These are phyloP conservation scores for Xerocomus minutiporus DNA, from an alignment of 1,284 basidiomycete genomes.

Conservation along the genomic window DNA sequence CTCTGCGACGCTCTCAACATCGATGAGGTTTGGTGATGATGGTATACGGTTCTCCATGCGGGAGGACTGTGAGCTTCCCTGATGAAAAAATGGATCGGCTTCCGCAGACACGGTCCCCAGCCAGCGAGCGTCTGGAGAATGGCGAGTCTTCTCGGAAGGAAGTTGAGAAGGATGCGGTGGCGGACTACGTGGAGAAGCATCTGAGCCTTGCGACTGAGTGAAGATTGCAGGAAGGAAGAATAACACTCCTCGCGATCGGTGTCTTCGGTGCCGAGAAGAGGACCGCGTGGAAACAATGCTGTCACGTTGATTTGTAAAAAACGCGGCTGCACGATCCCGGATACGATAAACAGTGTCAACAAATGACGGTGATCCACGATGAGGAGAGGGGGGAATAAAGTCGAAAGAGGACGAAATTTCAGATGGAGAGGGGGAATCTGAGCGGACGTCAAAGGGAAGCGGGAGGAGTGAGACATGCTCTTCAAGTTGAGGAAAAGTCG, in stretches of 20 bases:
- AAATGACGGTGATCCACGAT: conserved; percentile 39
- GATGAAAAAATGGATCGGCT: conserved; percentile 22
- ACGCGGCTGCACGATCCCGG: conserved; percentile 48
- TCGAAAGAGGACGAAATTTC: conserved; percentile 43
- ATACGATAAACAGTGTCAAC: conserved; percentile 52
- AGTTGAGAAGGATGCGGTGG: conserved; percentile 30
- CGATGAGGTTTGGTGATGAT: conserved; percentile 30
- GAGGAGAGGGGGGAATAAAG: conserved; percentile 34
- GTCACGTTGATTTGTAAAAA: conserved; percentile 39
- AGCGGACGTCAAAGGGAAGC: conserved; percentile 54
- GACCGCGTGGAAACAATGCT: conserved; percentile 39
- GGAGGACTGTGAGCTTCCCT: conserved; percentile 32
- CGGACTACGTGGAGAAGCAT: conserved; percentile 36
- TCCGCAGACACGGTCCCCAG: conserved; percentile 24
- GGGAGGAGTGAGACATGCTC: conserved; percentile 59
- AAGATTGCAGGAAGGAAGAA: conserved; percentile 84
- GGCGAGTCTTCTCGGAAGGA: conserved; percentile 37
- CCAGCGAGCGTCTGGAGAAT: conserved; percentile 21
- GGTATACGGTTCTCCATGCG: conserved; percentile 29
- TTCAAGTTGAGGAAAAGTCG: conserved; percentile 42
- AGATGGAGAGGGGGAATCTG: conserved; percentile 53
- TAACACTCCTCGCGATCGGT: conserved; percentile 57
- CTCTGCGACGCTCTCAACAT: conserved; percentile 25
- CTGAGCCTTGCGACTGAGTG: conserved; percentile 48
- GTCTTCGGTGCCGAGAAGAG: conserved; percentile 43